Conservation (phyloP, 179 eudicot genomes). For the Silene noctiflora region DNA sequence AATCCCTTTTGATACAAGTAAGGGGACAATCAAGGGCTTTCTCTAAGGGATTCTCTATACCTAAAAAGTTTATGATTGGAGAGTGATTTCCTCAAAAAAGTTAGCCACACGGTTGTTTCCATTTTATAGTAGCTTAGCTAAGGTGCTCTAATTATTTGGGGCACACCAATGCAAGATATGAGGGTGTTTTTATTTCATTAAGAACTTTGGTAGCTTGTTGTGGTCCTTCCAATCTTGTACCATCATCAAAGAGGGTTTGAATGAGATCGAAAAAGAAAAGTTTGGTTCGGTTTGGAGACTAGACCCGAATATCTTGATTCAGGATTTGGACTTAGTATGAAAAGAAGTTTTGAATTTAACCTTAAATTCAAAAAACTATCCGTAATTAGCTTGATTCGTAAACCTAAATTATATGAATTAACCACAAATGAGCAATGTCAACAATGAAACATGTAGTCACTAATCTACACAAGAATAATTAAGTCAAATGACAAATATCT, state of each 20-base stretch:
- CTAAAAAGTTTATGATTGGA: slow-evolving; percentile 25
- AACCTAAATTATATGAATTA: too few species aligned
- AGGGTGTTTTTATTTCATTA: background rate
- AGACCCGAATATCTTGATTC: too few species aligned
- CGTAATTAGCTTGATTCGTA: too few species aligned
- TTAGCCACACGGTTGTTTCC: slow-evolving; percentile 24
- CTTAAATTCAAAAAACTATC: too few species aligned
- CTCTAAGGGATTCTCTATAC: background rate
- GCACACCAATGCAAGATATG: background rate
- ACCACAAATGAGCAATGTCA: too few species aligned
- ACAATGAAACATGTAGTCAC: too few species aligned
- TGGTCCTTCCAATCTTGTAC: slow-evolving; percentile 19
- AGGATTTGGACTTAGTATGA: too few species aligned
- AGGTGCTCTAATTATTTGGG: slow-evolving; percentile 29
- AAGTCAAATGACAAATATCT: too few species aligned
- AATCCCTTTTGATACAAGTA: slow-evolving; percentile 8
- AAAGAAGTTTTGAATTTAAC: too few species aligned
- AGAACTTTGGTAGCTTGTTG: slow-evolving; percentile 24
- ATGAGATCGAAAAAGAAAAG: background rate
- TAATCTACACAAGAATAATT: too few species aligned
- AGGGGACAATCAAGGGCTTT: slow-evolving; percentile 21
- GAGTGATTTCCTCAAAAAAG: slow-evolving; percentile 29
- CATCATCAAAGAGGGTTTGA: background rate
- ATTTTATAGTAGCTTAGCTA: slow-evolving; percentile 3
- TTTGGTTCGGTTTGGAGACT: too few species aligned